phyloP scores from a whole-genome alignment of 2,329 filamentous ascomycete genomes.

The Sarocladium kiliense region DNA sequence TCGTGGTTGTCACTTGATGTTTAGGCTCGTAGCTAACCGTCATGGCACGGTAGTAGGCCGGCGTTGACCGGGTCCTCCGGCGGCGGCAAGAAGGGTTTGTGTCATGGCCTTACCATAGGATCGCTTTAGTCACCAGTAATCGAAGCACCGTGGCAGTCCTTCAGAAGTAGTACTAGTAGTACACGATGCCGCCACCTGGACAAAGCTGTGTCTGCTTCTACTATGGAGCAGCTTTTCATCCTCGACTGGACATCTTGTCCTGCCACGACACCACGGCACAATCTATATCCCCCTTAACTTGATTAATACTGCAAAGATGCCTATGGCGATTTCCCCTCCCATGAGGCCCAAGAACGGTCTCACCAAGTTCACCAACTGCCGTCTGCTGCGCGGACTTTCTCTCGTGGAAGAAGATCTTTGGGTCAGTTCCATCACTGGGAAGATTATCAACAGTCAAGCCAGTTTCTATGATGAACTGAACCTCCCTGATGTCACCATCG shows the following conservation, averaged over 20 bases:
- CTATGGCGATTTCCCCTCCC: slow-evolving; percentile 37
- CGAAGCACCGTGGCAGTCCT: background rate
- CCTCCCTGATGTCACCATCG: slow-evolving; percentile 68
- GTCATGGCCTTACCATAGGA: slow-evolving; percentile 1
- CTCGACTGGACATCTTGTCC: slow-evolving; percentile 9
- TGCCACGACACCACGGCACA: slow-evolving; percentile 10
- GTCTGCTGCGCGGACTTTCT: slow-evolving; percentile 61
- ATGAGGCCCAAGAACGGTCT: slow-evolving; percentile 47
- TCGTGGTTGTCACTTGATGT: background rate
- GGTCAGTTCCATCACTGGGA: slow-evolving; percentile 77
- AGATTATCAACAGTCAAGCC: slow-evolving; percentile 68
- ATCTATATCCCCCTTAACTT: slow-evolving; percentile 16
- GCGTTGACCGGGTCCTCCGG: background rate
- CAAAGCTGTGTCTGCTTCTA: background rate
- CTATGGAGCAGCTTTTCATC: slow-evolving; percentile 8
- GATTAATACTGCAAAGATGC: slow-evolving; percentile 31
- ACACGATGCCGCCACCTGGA: slow-evolving; percentile 7
- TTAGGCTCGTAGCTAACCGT: background rate
- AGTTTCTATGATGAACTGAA: slow-evolving; percentile 63
- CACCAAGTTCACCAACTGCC: slow-evolving; percentile 87
- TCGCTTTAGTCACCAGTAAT: background rate
- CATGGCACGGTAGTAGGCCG: slow-evolving; percentile 5
- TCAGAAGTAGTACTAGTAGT: slow-evolving; percentile 9
- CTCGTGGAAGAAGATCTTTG: slow-evolving; percentile 79
- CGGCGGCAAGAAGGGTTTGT: slow-evolving; percentile 2